Conservation (phyloP, 345 rosid genomes). For the Dipteronia dyeriana region DNA sequence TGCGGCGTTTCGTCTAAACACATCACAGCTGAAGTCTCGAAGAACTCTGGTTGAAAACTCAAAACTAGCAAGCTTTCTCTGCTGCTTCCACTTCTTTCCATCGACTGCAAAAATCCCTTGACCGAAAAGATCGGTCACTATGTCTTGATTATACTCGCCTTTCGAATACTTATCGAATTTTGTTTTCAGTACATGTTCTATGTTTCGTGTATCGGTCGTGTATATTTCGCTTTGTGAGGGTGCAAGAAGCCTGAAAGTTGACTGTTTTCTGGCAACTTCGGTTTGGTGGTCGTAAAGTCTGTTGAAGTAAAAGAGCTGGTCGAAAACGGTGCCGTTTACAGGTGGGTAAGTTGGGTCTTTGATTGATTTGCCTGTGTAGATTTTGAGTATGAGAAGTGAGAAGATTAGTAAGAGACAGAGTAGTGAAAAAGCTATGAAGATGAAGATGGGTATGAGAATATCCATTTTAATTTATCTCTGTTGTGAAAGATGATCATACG, state of each 20-base stretch:
- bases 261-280: constrained; percentile 39
- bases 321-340: constrained; percentile 50
- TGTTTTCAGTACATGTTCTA: constrained; percentile 63
- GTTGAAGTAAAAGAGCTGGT: constrained; percentile 42
- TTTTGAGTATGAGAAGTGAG: constrained; percentile 29
- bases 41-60: constrained; percentile 76
- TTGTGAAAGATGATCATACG: neutral
- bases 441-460: constrained; percentile 26
- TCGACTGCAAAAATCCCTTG: constrained; percentile 78
- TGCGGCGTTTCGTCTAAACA: constrained; percentile 56
- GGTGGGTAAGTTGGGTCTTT: constrained; percentile 49
- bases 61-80: constrained; percentile 74
- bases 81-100: constrained; percentile 83
- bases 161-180: constrained; percentile 54
- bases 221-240: constrained; percentile 42
- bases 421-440: constrained; percentile 21
- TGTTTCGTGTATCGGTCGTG: constrained; percentile 61
- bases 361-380: constrained; percentile 54
- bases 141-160: constrained; percentile 35
- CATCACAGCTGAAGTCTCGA: constrained; percentile 66
- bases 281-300: constrained; percentile 59
- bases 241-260: constrained; percentile 57
- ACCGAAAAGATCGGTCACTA: constrained; percentile 55
- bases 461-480: constrained; percentile 20
- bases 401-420: constrained; percentile 24